Evolutionary conservation across 2,329 filamentous ascomycete genomes (phyloP).

Genomic region (Colletotrichum somersetense): DNA sequence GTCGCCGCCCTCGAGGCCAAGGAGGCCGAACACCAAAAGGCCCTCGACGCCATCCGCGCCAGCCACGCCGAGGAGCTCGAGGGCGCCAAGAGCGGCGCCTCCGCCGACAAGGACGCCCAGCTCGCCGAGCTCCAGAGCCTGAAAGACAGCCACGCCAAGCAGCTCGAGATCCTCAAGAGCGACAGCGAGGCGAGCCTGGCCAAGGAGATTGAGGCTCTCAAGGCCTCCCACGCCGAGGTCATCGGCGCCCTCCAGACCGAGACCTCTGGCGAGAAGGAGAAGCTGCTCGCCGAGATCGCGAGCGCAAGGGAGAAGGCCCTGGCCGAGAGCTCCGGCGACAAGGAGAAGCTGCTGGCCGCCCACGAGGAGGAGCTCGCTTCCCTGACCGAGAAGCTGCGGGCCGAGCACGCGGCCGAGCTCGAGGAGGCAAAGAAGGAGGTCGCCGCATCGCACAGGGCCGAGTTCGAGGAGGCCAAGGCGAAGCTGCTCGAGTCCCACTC

Average conservation of each 20-base stretch:
- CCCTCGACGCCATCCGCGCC: slow-evolving; percentile 66
- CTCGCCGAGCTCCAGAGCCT: slow-evolving; percentile 65
- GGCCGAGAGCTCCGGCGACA: slow-evolving; percentile 55
- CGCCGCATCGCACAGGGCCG: slow-evolving; percentile 59
- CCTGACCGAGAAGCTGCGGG: slow-evolving; percentile 49
- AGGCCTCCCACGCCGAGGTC: slow-evolving; percentile 58
- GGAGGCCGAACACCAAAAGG: slow-evolving; percentile 65
- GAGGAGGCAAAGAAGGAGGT: slow-evolving; percentile 51
- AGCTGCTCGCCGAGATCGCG: slow-evolving; percentile 51
- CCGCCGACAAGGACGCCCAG: slow-evolving; percentile 63
- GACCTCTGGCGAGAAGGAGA: slow-evolving; percentile 54
- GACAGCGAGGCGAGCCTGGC: slow-evolving; percentile 56
- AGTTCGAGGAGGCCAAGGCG: slow-evolving; percentile 53
- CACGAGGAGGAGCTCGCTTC: slow-evolving; percentile 51
- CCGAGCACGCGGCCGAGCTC: slow-evolving; percentile 50
- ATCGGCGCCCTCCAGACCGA: slow-evolving; percentile 59
- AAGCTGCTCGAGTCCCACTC: slow-evolving; percentile 49
- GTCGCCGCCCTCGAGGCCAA: slow-evolving; percentile 63
- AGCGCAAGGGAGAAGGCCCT: slow-evolving; percentile 57
- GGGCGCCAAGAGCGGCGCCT: slow-evolving; percentile 64
- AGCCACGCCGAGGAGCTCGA: slow-evolving; percentile 72
- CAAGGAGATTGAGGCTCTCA: slow-evolving; percentile 57
- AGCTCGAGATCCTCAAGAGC: slow-evolving; percentile 59
- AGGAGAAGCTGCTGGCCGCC: slow-evolving; percentile 50
- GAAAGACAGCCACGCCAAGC: slow-evolving; percentile 66